Conservation (phyloP, 2,329 filamentous ascomycete genomes). For the Colletotrichum incanum region DNA sequence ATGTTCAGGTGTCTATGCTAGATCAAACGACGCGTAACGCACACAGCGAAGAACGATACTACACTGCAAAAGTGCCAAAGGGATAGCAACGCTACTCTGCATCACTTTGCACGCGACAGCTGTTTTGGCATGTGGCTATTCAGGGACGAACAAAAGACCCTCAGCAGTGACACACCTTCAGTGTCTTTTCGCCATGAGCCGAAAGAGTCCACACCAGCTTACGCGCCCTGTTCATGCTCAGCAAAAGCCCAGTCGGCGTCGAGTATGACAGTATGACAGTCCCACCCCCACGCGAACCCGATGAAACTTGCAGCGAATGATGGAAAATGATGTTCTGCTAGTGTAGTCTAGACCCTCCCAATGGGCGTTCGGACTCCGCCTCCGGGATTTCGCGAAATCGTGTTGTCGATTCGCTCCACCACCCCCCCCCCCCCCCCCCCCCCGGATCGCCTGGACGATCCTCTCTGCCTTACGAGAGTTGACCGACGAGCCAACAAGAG, state of each 20-base stretch:
- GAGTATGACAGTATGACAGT: slow-evolving; percentile 56
- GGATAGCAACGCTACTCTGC: neutral
- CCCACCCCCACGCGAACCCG: slow-evolving; percentile 59
- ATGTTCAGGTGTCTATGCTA: neutral
- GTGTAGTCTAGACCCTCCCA: slow-evolving; percentile 51
- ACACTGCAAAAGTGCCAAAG: neutral
- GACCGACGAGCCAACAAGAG: slow-evolving; percentile 40
- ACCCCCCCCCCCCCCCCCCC: slow-evolving; percentile 56
- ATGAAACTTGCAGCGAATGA: slow-evolving; percentile 57
- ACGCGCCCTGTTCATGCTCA: slow-evolving; percentile 62
- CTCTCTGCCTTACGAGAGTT: slow-evolving; percentile 54
- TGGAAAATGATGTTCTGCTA: slow-evolving; percentile 49
- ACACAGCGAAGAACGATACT: neutral
- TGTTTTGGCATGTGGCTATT: slow-evolving; percentile 20
- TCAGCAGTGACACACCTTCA: slow-evolving; percentile 43
- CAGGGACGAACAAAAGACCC: slow-evolving; percentile 41
- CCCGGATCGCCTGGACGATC: slow-evolving; percentile 52
- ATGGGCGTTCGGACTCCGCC: slow-evolving; percentile 57
- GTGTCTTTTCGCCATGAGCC: slow-evolving; percentile 49
- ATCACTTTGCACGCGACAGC: slow-evolving; percentile 4
- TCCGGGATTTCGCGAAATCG: slow-evolving; percentile 53
- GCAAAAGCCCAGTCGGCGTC: slow-evolving; percentile 45
- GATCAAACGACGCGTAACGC: neutral
- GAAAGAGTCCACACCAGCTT: slow-evolving; percentile 51
- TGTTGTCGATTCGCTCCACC: slow-evolving; percentile 54